Evolutionary conservation across 2,329 filamentous ascomycete genomes (phyloP), one percentile per base, ranked within the genome.

Genomic region (Trichoderma koningiopsis): DNA sequence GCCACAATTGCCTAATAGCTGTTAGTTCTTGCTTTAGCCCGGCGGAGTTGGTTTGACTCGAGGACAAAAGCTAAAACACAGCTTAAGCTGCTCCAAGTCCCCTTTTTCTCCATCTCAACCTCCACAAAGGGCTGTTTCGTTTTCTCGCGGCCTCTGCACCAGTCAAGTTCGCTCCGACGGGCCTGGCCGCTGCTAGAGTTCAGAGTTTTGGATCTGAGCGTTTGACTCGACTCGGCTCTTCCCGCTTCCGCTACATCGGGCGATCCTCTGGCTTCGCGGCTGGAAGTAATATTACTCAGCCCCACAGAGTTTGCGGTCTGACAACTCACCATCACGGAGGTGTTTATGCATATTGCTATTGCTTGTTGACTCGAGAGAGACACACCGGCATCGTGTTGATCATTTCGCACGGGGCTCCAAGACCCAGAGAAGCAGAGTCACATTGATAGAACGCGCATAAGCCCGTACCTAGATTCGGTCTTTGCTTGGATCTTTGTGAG

Each of bases 61-160:
- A 49, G 10, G 2, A 37, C 37, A 49, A 58, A 67, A 59, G 63
- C 63, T 58, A 67, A 67, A 66, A 33, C 24, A 29, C 27, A 29
- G 63, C 29, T 49, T 66, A 35, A 37, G 19, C 53, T 24, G 52
- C 52, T 31, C 35, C 29, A 22, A 66, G 53, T 58, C 29, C 63
- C 63, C 37, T 47, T 67, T 64, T 67, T 67, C 63, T 52, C 37
- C 63, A 59, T 67, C 31, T 52, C 63, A 67, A 52, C 40, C 55
- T 67, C 55, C 63, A 37, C 63, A 35, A 67, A 55, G 53, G 55
- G 55, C 49, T 14, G 35, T 52, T 37, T 47, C 29, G 29, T 67
- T 49, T 49, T 59, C 55, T 67, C 55, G n/a, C 37, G 63, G 49
- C 24, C 10, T 35, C 24, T 24, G 52, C 62, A 47, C 62, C 62